Conservation (phyloP, 208 protist genomes). For the Porcisia deanei region DNA sequence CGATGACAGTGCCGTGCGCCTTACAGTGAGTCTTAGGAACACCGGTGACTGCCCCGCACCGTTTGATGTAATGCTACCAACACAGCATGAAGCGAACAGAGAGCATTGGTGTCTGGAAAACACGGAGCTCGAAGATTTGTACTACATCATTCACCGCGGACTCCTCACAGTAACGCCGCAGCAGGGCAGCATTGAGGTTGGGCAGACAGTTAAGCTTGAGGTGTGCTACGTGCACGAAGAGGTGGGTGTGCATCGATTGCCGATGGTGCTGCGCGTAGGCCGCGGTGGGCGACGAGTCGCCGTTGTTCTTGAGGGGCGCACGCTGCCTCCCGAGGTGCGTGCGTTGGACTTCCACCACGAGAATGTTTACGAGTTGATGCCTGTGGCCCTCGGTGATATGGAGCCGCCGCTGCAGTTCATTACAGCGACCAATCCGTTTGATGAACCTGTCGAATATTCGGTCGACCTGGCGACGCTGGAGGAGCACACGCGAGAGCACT, state of each 20-base stretch:
- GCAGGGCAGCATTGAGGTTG: slow-evolving; percentile 60
- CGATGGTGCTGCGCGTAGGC: slow-evolving; percentile 74
- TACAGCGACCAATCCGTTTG: slow-evolving; percentile 69
- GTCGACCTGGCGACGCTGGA: slow-evolving; percentile 60
- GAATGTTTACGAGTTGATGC: slow-evolving; percentile 58
- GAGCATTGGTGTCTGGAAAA: slow-evolving; percentile 90
- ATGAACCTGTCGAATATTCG: slow-evolving; percentile 58
- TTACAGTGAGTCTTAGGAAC: slow-evolving; percentile 79
- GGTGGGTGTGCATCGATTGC: slow-evolving; percentile 78
- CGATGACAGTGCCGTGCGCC: slow-evolving; percentile 26
- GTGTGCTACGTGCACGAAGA: slow-evolving; percentile 67
- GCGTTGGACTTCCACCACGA: slow-evolving; percentile 65
- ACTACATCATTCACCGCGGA: slow-evolving; percentile 65
- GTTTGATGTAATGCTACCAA: slow-evolving; percentile 86
- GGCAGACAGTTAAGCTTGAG: slow-evolving; percentile 49
- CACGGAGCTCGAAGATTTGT: slow-evolving; percentile 66
- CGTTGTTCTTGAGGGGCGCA: slow-evolving; percentile 85
- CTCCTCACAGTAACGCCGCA: slow-evolving; percentile 73
- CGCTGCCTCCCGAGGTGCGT: slow-evolving; percentile 53
- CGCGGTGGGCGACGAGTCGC: slow-evolving; percentile 66
- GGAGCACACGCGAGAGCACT: slow-evolving; percentile 55
- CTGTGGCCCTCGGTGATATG: slow-evolving; percentile 89
- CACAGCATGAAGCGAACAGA: slow-evolving; percentile 74
- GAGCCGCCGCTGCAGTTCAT: slow-evolving; percentile 86
- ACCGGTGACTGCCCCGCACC: slow-evolving; percentile 59